Conservation (phyloP, 768 basidiomycete genomes). For the Collybia nuda region DNA sequence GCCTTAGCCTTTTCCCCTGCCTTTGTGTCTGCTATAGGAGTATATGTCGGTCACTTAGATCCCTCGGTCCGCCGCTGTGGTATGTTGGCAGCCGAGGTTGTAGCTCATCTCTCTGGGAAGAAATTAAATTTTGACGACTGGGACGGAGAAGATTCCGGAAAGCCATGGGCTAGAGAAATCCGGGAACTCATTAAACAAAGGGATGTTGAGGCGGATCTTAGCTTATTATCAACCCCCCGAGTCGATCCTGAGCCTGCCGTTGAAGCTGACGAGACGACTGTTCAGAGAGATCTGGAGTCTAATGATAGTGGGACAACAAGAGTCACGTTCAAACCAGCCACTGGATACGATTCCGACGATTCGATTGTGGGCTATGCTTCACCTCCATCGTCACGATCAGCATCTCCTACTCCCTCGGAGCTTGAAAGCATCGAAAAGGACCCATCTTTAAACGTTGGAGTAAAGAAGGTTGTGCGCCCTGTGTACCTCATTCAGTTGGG, state of each 20-base stretch:
- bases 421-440: conserved; percentile 85
- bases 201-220: conserved; percentile 49
- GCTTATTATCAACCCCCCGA: conserved; percentile 6
- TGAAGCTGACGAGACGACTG: background rate
- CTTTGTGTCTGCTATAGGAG: conserved; percentile 69
- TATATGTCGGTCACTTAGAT: conserved; percentile 80
- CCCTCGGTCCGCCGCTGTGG: conserved; percentile 79
- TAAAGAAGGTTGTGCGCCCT: conserved; percentile 73
- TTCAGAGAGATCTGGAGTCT: background rate
- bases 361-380: conserved; percentile 84
- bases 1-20: conserved; percentile 51
- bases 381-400: conserved; percentile 61
- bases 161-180: conserved; percentile 62
- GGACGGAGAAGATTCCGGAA: conserved; percentile 73
- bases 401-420: conserved; percentile 80
- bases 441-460: conserved; percentile 72
- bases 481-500: conserved; percentile 89
- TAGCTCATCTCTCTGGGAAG: conserved; percentile 62
- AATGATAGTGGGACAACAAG: conserved; percentile 14
- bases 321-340: conserved; percentile 17
- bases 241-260: background rate
- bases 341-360: conserved; percentile 75
- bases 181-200: conserved; percentile 49
- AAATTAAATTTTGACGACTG: conserved; percentile 79
- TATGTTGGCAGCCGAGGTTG: conserved; percentile 88